Base-by-base conservation (phyloP, 2,329 filamentous ascomycete genomes). In the Hysterium pulicare region DNA sequence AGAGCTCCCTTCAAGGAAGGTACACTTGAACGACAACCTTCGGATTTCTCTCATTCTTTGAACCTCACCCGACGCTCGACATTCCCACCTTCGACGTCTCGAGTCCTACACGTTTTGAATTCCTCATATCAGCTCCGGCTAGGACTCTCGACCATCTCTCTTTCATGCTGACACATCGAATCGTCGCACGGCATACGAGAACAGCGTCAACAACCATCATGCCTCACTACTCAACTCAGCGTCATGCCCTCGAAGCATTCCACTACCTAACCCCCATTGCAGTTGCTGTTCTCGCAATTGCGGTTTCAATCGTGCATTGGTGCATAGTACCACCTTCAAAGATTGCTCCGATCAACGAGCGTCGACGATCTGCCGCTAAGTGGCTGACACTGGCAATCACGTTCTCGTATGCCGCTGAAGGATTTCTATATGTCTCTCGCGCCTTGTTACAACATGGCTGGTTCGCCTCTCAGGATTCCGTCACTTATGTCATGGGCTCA, bases 391-490 rank as follows among this genome's bases (percentile, higher is more conserved):
- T 31, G 3, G 40, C 34, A 8, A 17, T 36, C 36, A 40, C 30
- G 23, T 23, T 47, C 33, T 34, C 41, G 15, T 49, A 47, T 37
- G 38, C 32, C 15, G 33, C 19, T 21, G 47, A 47, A 32, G 28
- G 32, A 11, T 33, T 34, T 20, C 21, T 46, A 17, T 48, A 38
- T 19, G 28, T 48, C 9, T 20, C 37, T 28, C 43, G 33, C 16
- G 40, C 37, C 13, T 35, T 48, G 9, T n/a, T 43, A 13, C 22
- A 48, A 5, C 43, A 34, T 23, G 46, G 43, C 33, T 48, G 46
- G 46, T 48, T 43, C 43, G 46, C 46, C 11, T 22, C 33, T 13
- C 43, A 48, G 20, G 33, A 46, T 32, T 28, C 28, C 10, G 44
- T 46, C 23, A 24, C 46, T n/a, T 48, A 42, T 33, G 36, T 39